Base-by-base conservation (phyloP, 306 rosid genomes). In the Mimosa bimucronata region DNA sequence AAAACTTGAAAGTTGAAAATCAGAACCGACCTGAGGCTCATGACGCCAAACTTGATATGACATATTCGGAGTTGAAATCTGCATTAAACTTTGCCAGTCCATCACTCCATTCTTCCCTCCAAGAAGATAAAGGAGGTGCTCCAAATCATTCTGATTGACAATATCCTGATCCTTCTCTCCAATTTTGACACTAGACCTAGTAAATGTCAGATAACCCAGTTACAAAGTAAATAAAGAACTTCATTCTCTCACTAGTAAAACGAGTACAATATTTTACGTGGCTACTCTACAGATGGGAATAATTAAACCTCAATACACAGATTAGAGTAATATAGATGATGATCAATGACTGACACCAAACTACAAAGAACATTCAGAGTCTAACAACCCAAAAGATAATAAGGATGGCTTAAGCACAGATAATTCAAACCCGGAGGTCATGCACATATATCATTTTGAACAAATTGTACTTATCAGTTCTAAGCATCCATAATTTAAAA, bases 21-120 rank as follows among this genome's bases (percentile, higher is more conserved):
- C 58, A 23, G 66, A 72, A 78, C 73, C 84, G 74, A 94, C 98
- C 98, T 90, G 94, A 57, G 97, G 97, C 57, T 95, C 98, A 86
- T 89, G 90, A 78, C 98, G 98, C 98, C 98, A 95, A 55, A 95
- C 98, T 83, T 91, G 89, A 86, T 95, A 92, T 57, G 91, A 86
- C 88, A 95, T 86, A 79, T 79, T 88, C 26, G 88, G 84, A 70
- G 96, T 91, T 34, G 97, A 90, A 75, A 82, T 90, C 73, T 89
- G 91, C 97, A 95, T 88, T 87, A 92, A 68, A 87, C 82, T 77
- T 81, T 95, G 98, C 98, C 98, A 93, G 76, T 92, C 97, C 84
- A 85, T 85, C 81, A 82, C 87, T 77, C 88, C 91, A 67, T 83
- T 87, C 77, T 86, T 90, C 69, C 96, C 96, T 80, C 86, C 90